Percentiles rank a stretch among this genome's conserved stretches.
Evolutionary conservation across 78 protist species (phyloP).

Genomic region (Guillardia theta): DNA sequence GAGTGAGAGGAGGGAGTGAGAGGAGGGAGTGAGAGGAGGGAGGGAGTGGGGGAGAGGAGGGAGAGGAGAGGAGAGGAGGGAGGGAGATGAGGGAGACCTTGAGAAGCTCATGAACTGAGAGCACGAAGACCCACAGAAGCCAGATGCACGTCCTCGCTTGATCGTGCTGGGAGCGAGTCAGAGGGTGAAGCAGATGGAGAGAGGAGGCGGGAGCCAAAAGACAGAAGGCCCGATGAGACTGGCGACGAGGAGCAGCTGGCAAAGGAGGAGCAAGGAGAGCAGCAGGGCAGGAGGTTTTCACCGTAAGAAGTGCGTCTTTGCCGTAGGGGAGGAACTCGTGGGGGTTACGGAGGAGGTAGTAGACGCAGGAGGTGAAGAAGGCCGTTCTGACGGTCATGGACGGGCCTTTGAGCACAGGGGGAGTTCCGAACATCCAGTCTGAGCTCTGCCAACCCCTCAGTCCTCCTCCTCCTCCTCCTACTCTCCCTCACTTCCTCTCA

Average conservation of each 20-base stretch:
- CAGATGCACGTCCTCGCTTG: background rate
- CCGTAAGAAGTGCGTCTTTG: background rate
- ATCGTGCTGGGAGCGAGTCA: background rate
- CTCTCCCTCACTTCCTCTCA: background rate
- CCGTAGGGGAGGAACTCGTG: background rate
- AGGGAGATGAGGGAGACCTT: too few species aligned
- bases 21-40: background rate
- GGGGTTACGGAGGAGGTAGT: slow-evolving; percentile 1
- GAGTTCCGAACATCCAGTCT: background rate
- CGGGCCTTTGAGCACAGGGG: background rate
- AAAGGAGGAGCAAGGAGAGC: background rate
- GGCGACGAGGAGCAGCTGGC: background rate
- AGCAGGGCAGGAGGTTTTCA: background rate
- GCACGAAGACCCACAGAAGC: background rate
- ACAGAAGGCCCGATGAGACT: background rate
- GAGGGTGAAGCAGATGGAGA: background rate
- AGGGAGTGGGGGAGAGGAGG: background rate
- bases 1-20: background rate
- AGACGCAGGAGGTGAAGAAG: background rate
- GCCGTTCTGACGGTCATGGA: background rate
- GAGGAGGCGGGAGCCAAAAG: background rate
- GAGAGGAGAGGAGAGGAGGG: too few species aligned
- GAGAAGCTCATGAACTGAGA: background rate
- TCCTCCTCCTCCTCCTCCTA: background rate
- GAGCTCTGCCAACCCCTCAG: background rate